Conservation (phyloP, 306 rosid species). For the Coriaria nepalensis region DNA sequence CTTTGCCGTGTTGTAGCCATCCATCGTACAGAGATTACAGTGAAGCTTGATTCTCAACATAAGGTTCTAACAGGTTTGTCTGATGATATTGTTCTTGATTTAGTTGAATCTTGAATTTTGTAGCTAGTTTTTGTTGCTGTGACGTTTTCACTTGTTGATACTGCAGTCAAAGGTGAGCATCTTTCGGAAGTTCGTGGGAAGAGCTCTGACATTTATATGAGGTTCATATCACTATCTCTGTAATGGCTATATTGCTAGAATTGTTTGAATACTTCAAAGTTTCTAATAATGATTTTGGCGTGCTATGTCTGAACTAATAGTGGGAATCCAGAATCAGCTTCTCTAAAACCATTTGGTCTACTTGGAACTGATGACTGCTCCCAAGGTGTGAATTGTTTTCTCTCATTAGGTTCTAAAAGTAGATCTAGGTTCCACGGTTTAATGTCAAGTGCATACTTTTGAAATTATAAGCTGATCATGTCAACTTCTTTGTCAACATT, state of each 20-base stretch:
- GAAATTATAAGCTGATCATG: too few species aligned
- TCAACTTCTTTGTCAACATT: too few species aligned
- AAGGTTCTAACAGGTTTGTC: conserved; percentile 89
- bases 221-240: conserved; percentile 24
- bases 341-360: conserved; percentile 57
- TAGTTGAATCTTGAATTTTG: conserved; percentile 4
- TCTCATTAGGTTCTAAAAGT: conserved; percentile 1
- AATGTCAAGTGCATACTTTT: too few species aligned
- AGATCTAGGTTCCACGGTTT: background rate
- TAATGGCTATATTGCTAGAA: background rate
- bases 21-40: conserved; percentile 79
- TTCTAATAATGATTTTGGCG: background rate
- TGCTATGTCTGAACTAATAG: conserved; percentile 13
- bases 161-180: conserved; percentile 76
- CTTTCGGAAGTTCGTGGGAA: conserved; percentile 82
- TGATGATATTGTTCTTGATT: conserved; percentile 2
- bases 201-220: conserved; percentile 28
- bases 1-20: conserved; percentile 84
- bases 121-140: background rate
- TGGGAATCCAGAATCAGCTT: conserved; percentile 43
- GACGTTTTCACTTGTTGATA: conserved; percentile 7
- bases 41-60: conserved; percentile 94
- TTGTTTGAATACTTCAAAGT: conserved; percentile 14
- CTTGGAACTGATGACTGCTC: conserved; percentile 56
- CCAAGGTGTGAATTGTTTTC: conserved; percentile 36